Base-by-base conservation (phyloP, 345 rosid species). In the Carallia pectinifolia region DNA sequence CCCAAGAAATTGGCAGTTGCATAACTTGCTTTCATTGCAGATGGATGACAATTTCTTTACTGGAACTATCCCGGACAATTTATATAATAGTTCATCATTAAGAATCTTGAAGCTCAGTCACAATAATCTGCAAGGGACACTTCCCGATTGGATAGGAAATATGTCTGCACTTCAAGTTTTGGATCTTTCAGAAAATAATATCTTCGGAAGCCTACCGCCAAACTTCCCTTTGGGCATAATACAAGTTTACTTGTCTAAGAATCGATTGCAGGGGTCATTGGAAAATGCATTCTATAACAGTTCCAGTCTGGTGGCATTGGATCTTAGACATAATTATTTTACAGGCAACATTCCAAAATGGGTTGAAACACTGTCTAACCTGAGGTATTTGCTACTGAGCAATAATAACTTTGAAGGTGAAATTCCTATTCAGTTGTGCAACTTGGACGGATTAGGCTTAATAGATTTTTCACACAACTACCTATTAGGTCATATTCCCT, bases 351-450 rank as follows among this genome's bases (percentile, higher is more conserved):
- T 83, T 64, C 80, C 81, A 0, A 7, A 66, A 17, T 76, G 79
- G 75, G 67, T 79, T 18, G 69, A 13, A 8, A 23, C 1, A 0
- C 17, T 77, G 39, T 5, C 37, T 1, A 0, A 13, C 2, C 47
- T 80, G 67, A 60, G 74, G 3, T 64, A 53, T 67, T 64, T 82
- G 15, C 48, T 82, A 6, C n/a, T 79, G 40, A 44, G 63, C 40
- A 58, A 52, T 12, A 82, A 79, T 58, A 19, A 62, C 0, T 47
- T 79, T 19, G 15, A 69, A 4, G 83, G 79, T 0, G n/a, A 23
- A 34, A 56, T 79, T 7, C 72, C 72, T 1, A 4, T 36, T 30
- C 50, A 69, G 5, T 6, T 79, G 1, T 76, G 85, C 8, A 36
- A 50, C 2, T 36, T 80, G 31, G 2, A 27, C 2, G 13, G 29